Conservation (phyloP, 768 basidiomycete genomes). For the Podaxis mareebaensis region DNA sequence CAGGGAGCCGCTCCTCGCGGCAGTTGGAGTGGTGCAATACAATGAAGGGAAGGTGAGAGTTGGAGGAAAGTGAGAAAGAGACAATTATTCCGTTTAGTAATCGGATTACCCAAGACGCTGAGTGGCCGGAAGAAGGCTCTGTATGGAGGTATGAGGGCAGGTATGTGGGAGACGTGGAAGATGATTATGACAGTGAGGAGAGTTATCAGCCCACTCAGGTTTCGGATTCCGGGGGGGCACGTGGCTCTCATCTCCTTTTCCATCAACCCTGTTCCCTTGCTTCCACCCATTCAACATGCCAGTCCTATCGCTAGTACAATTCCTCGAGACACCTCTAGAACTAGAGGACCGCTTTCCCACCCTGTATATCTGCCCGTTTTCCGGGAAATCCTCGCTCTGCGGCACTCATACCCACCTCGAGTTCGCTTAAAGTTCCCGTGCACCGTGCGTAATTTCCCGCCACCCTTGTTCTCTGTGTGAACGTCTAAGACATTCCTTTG, state of each 20-base stretch:
- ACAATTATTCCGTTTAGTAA: background rate
- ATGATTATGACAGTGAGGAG: background rate
- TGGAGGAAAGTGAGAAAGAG: background rate
- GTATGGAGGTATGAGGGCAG: background rate
- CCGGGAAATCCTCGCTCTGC: too few species aligned
- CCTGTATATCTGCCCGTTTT: too few species aligned
- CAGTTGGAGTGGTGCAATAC: background rate
- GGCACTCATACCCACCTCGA: too few species aligned
- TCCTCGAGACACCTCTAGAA: too few species aligned
- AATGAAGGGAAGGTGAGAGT: background rate
- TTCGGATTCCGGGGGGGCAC: slow-evolving; percentile 3
- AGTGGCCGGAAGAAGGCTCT: too few species aligned
- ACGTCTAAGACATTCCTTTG: background rate
- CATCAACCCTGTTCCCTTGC: background rate
- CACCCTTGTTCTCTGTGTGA: background rate
- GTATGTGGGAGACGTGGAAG: background rate
- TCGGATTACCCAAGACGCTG: background rate
- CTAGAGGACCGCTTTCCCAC: too few species aligned
- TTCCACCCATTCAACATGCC: background rate
- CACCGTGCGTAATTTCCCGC: background rate
- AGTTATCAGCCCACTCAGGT: slow-evolving; percentile 11
- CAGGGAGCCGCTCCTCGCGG: background rate
- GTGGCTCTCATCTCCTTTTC: slow-evolving; percentile 8
- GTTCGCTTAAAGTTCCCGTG: background rate
- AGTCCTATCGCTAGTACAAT: too few species aligned